Percentiles rank a stretch among this genome's conserved stretches.
phyloP scores from a whole-genome alignment of 176 grass and related monocot genomes.

The Paspalum vaginatum region DNA sequence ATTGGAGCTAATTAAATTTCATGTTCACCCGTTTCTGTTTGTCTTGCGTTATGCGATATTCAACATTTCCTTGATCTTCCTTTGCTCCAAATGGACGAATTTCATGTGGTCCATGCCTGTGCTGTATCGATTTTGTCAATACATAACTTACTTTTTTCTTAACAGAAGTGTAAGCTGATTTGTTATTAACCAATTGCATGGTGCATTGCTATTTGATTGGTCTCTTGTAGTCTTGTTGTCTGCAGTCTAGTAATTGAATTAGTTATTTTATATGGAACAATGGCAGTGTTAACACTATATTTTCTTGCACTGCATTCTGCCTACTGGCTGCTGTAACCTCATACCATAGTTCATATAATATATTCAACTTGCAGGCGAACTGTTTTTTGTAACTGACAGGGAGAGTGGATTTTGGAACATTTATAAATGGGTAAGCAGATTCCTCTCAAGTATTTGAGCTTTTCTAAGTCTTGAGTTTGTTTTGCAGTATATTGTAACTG shows the following conservation, averaged over 20 bases:
- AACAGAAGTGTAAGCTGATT: background rate
- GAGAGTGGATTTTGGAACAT: slow-evolving; percentile 93
- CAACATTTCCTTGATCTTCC: background rate
- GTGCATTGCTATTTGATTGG: slow-evolving; percentile 15
- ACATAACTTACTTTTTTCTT: background rate
- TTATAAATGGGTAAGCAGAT: slow-evolving; percentile 81
- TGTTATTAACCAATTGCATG: background rate
- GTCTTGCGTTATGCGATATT: background rate
- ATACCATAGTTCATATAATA: slow-evolving; percentile 22
- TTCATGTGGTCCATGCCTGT: background rate
- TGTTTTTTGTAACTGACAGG: slow-evolving; percentile 94
- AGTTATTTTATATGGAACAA: background rate
- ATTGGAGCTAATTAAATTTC: background rate
- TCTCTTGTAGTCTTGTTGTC: slow-evolving; percentile 24
- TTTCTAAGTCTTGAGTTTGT: background rate
- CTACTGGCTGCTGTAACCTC: background rate
- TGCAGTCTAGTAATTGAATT: slow-evolving; percentile 14
- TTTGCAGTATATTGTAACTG: background rate
- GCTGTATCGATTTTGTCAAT: background rate
- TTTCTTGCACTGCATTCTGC: background rate
- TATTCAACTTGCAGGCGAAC: slow-evolving; percentile 64
- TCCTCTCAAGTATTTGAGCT: slow-evolving; percentile 10
- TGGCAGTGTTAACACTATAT: background rate
- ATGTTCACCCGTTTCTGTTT: background rate
- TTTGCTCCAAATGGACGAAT: slow-evolving; percentile 4